Base-by-base conservation (phyloP, 1,284 basidiomycete species). In the Leucoagaricus sp. region DNA sequence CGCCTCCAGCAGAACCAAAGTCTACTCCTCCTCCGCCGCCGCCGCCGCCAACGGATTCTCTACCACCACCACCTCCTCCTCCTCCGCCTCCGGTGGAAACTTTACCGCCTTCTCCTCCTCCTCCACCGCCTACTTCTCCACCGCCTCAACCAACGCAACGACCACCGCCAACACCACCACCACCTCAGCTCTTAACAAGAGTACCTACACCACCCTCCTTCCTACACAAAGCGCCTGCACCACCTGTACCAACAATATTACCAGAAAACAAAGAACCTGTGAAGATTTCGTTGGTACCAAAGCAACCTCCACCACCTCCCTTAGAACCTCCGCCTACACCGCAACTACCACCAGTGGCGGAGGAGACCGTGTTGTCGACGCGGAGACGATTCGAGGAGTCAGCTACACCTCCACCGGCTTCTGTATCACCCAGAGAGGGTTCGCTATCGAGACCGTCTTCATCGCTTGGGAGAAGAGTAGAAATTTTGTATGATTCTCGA, bases 41-140 rank as follows among this genome's bases (percentile, higher is more conserved):
- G n/a, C 59, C 61, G 10, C 31, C 61, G 19, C 49, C 63, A 23
- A 59, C 62, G n/a, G 57, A 62, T 57, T 59, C 72, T 58, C 63
- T 57, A 38, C 62, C 58, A 6, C 67, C 51, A 13, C 68, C 52
- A 25, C 57, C 51, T 6, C 58, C 63, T 58, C 57, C 50, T 42
- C 57, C 57, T 19, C 56, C 57, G 21, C 45, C 60, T 42, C 49
- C 41, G 46, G 36, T 61, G 36, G 60, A 60, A 57, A 59, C 71
- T 58, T 63, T 57, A 40, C 62, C 58, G 7, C 67, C 52, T 15
- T 67, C 53, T 12, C 57, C 57, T 10, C 58, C 63, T 58, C 56
- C 53, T 47, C 59, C 58, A 23, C 52, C 55, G 19, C 41, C 60
- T 33, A n/a, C n/a, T n/a, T n/a, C n/a, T n/a, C n/a, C 31, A 7